A percentile compares a stretch with the other conserved stretches of the same genome.
phyloP scores from a whole-genome alignment of 139 green algal species.

The Auxenochlorella pyrenoidosa region DNA sequence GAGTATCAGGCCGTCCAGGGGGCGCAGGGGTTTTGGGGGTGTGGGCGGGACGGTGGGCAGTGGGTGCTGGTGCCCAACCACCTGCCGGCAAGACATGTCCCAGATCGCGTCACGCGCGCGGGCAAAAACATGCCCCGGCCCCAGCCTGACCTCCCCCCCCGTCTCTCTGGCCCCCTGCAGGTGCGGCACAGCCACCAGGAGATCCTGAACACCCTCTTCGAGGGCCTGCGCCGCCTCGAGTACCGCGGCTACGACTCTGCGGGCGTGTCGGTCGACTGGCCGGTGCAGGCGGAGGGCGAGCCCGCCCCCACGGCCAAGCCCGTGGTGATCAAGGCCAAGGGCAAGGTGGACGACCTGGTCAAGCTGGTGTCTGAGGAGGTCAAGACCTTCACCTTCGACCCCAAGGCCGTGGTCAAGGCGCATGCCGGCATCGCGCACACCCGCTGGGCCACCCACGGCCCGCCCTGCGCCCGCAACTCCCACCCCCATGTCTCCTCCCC shows the following conservation, averaged over 20 bases:
- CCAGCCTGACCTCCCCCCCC: not conserved
- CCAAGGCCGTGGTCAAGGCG: constrained; percentile 55
- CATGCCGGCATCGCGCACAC: constrained; percentile 96
- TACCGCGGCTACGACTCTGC: constrained; percentile 98
- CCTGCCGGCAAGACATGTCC: not conserved
- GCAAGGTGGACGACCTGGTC: constrained; percentile 92
- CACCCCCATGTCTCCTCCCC: constrained; percentile 89
- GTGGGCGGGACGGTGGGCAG: no score
- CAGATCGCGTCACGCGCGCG: not conserved
- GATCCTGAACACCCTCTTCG: constrained; percentile 92
- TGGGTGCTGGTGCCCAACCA: not conserved
- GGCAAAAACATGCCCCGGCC: not conserved
- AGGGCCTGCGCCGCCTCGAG: constrained; percentile 92
- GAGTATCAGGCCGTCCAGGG: not conserved
- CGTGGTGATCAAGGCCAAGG: constrained; percentile 85
- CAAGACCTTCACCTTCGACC: constrained; percentile 47
- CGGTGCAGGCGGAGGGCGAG: constrained; percentile 27
- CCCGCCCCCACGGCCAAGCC: constrained; percentile 31
- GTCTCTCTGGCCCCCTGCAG: constrained; percentile 17
- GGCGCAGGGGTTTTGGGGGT: no score
- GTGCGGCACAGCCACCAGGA: constrained; percentile 64
- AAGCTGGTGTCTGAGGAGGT: constrained; percentile 59
- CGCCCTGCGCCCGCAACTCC: constrained; percentile 85
- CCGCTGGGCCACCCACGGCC: constrained; percentile 97
- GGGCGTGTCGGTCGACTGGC: constrained; percentile 88